These are phyloP conservation scores for Coniochaeta ligniaria DNA, from an alignment of 2,329 filamentous ascomycete species.

Conservation along the genomic window DNA sequence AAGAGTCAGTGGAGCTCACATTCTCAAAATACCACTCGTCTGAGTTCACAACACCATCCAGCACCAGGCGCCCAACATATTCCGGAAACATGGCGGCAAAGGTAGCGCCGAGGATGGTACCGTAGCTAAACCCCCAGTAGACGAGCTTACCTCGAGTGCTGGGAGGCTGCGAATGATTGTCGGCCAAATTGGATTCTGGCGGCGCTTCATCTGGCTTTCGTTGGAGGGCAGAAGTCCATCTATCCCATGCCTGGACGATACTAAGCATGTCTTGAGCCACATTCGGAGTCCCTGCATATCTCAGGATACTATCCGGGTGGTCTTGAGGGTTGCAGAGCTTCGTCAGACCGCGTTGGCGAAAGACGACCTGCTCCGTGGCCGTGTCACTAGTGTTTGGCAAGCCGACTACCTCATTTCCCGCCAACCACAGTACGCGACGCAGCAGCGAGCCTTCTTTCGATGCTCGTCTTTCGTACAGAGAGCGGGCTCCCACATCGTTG, in stretches of 20 bases:
- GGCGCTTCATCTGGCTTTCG: not conserved
- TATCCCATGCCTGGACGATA: constrained; percentile 31
- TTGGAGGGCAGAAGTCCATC: constrained; percentile 15
- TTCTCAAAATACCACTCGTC: constrained; percentile 40
- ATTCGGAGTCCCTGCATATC: constrained; percentile 23
- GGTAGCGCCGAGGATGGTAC: constrained; percentile 42
- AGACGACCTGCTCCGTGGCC: constrained; percentile 19
- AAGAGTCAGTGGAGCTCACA: constrained; percentile 5
- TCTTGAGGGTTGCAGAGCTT: constrained; percentile 24
- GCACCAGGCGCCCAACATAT: constrained; percentile 39
- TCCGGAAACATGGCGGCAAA: constrained; percentile 47
- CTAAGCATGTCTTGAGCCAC: constrained; percentile 31
- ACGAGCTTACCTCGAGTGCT: constrained; percentile 14
- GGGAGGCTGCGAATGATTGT: not conserved
- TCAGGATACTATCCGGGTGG: constrained; percentile 21
- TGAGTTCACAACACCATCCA: constrained; percentile 49
- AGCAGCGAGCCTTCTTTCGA: constrained; percentile 9
- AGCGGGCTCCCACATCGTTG: not conserved
- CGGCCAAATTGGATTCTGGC: not conserved
- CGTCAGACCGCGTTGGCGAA: constrained; percentile 20
- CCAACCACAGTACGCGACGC: constrained; percentile 25
- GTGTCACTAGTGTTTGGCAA: constrained; percentile 24
- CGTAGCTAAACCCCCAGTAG: constrained; percentile 40
- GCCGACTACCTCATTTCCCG: constrained; percentile 22
- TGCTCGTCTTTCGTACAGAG: not conserved